phyloP scores from a whole-genome alignment of 768 basidiomycete genomes.

The Hericium rajendrae region DNA sequence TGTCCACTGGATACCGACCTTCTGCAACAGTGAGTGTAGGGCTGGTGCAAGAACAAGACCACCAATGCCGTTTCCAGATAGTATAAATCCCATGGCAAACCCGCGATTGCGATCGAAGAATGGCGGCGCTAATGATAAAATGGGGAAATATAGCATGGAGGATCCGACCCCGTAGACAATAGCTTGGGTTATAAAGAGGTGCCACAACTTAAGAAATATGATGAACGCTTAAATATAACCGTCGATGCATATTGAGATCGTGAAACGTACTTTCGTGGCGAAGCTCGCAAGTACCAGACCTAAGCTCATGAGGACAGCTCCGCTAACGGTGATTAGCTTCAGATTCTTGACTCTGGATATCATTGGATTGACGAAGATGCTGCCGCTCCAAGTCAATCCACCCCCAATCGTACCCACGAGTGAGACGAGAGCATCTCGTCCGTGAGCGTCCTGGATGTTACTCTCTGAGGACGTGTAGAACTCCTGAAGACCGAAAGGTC shows the following conservation, averaged over 20 bases:
- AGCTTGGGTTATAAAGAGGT: constrained; percentile 33
- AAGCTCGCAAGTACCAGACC: constrained; percentile 33
- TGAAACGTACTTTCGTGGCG: constrained; percentile 21
- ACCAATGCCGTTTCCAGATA: constrained; percentile 33
- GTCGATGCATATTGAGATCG: not conserved
- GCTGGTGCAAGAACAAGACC: constrained; percentile 35
- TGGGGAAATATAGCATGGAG: constrained; percentile 35
- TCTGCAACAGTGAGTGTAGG: constrained; percentile 26
- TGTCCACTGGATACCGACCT: constrained; percentile 26
- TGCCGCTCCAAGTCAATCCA: constrained; percentile 37
- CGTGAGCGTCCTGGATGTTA: constrained; percentile 26
- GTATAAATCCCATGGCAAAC: constrained; percentile 34
- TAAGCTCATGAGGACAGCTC: constrained; percentile 31
- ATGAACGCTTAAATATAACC: not conserved
- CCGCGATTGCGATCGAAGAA: constrained; percentile 37
- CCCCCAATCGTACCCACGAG: constrained; percentile 34
- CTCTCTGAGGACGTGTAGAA: constrained; percentile 31
- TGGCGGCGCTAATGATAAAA: constrained; percentile 31
- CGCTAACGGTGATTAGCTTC: constrained; percentile 26
- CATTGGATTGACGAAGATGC: constrained; percentile 33
- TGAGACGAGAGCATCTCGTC: constrained; percentile 31
- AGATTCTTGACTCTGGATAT: constrained; percentile 25
- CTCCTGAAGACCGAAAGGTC: constrained; percentile 16
- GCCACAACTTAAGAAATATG: constrained; percentile 27
- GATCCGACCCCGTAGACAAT: constrained; percentile 34